Conservation (phyloP, 2,329 filamentous ascomycete species). For the Diplodia scrobiculata region DNA sequence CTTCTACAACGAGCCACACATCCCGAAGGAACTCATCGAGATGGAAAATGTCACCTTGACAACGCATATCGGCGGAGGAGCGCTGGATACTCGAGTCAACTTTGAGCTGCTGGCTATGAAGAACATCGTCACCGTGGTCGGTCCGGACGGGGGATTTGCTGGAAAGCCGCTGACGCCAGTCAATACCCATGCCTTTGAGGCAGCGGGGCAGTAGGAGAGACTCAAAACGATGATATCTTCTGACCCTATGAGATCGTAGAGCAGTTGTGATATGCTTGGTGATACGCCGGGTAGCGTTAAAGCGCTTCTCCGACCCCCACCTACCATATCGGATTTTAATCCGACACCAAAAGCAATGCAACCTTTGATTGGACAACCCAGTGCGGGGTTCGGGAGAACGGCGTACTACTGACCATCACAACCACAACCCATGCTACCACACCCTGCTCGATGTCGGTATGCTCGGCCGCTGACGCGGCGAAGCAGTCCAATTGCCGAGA, state of each 20-base stretch:
- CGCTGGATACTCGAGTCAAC: constrained; percentile 59
- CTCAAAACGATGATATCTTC: no score
- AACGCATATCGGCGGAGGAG: constrained; percentile 63
- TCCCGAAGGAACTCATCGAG: constrained; percentile 37
- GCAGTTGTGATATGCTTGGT: no score
- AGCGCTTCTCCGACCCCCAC: neutral
- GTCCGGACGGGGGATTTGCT: constrained; percentile 44
- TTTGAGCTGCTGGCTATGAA: constrained; percentile 64
- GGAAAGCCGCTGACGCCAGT: constrained; percentile 57
- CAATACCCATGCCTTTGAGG: constrained; percentile 51
- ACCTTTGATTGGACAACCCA: neutral
- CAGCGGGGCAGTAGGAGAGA: constrained; percentile 33
- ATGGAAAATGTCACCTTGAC: constrained; percentile 48
- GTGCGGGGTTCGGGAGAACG: constrained; percentile 6
- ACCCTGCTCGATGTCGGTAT: neutral
- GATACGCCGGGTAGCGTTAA: neutral
- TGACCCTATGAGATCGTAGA: no score
- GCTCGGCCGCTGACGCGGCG: neutral
- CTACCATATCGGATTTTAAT: constrained; percentile 8
- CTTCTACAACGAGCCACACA: constrained; percentile 42
- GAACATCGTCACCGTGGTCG: constrained; percentile 56
- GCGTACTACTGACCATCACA: neutral
- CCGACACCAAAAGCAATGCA: neutral
- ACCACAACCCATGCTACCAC: neutral
- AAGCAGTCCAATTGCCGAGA: neutral